phyloP scores from a whole-genome alignment of 2,329 filamentous ascomycete species.

The Zymoseptoria ardabiliae region DNA sequence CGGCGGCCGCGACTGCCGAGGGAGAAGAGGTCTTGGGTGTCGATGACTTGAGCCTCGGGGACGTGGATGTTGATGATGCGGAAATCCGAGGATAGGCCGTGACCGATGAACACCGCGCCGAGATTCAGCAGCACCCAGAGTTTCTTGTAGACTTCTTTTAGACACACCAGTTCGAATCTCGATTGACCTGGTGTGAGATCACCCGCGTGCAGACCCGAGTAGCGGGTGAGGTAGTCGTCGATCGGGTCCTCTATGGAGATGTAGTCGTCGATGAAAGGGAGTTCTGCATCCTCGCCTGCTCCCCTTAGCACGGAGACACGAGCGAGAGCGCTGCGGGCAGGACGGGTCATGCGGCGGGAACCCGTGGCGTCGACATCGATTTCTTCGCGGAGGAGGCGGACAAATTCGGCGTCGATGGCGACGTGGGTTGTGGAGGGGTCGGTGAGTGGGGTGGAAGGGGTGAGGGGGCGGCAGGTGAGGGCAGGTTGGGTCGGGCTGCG shows the following conservation, averaged over 20 bases:
- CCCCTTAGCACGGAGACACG: constrained; percentile 85
- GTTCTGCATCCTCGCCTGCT: constrained; percentile 65
- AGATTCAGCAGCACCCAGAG: constrained; percentile 94
- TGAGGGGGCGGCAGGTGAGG: constrained; percentile 26
- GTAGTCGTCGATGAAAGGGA: constrained; percentile 95
- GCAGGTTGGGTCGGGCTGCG: constrained; percentile 53
- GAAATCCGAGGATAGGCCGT: constrained; percentile 91
- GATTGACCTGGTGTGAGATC: constrained; percentile 77
- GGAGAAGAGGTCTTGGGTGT: constrained; percentile 89
- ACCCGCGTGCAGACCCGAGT: constrained; percentile 79
- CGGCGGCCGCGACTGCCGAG: constrained; percentile 64
- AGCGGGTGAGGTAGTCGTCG: constrained; percentile 90
- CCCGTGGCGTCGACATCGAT: constrained; percentile 96
- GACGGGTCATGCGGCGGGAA: constrained; percentile 82
- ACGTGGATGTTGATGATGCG: constrained; percentile 97
- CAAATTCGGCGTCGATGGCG: constrained; percentile 93
- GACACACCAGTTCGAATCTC: constrained; percentile 71
- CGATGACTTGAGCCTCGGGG: constrained; percentile 80
- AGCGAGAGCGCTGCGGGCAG: constrained; percentile 84
- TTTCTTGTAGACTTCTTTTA: constrained; percentile 96
- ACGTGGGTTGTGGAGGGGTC: constrained; percentile 56
- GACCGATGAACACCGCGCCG: constrained; percentile 87
- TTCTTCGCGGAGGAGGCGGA: constrained; percentile 83
- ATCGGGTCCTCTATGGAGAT: constrained; percentile 85
- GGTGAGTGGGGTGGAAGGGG: constrained; percentile 46